Base-by-base conservation (phyloP, 2,329 filamentous ascomycete genomes). In the Akanthomyces uredinophilus region DNA sequence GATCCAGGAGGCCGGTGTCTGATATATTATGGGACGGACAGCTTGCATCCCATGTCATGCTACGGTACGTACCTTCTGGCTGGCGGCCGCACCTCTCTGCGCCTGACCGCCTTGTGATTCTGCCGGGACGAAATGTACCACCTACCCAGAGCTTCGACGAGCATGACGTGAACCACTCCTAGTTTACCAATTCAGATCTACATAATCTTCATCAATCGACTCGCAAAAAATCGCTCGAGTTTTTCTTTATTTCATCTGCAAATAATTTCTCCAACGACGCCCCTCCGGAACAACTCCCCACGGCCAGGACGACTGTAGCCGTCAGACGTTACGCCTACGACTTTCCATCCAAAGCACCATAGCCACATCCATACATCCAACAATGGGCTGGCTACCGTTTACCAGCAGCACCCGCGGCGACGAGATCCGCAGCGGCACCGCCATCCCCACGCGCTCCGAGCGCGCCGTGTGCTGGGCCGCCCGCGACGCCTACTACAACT, bases 391-490 rank as follows among this genome's bases (percentile, higher is more conserved):
- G 68, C 74, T 73, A 71, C 68, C 84, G 63, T 80, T 84, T 72
- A 76, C 76, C 64, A 71, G 75, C 62, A 67, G 75, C 60, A 74
- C 79, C 65, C 81, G 81, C 74, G 81, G 78, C 67, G 77, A 81
- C 65, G 81, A 82, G 67, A 79, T 86, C 67, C 83, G 83, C 72
- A 74, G 75, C 65, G 84, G 84, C 68, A 75, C 78, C 66, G 81
- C 93, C 70, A 92, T 93, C 5, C 95, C 95, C n/a, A 90, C 91
- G 72, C 88, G 94, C 66, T 85, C 83, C 66, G 90, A 93, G 74
- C 88, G 95, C 71, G 82, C 87, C 69, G 81, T 84, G 71, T 99
- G 95, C 85, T 99, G 94, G 90, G 89, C 92, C 70, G 87, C 90
- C 52, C 87, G 95, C 68, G 95, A 99, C 78, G 77, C 78, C 65